Evolutionary conservation across 2,329 filamentous ascomycete species (phyloP).

Genomic region (Didymella keratinophila): DNA sequence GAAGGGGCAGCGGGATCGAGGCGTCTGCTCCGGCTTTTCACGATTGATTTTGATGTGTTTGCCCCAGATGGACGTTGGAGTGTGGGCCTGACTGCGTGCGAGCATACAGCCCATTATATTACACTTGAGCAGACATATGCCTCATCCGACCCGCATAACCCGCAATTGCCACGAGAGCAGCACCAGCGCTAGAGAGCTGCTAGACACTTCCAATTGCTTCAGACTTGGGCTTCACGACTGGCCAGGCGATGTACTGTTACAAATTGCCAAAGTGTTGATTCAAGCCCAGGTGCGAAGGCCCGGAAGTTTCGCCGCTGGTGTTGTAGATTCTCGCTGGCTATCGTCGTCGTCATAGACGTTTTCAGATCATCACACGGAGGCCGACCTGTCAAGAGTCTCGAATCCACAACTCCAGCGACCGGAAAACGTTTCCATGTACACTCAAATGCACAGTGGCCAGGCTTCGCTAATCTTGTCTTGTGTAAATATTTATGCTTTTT

Average conservation of each 20-base stretch:
- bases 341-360: conserved; percentile 41
- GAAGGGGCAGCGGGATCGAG: conserved; percentile 27
- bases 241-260: conserved; percentile 6
- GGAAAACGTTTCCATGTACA: conserved; percentile 18
- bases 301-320: conserved; percentile 27
- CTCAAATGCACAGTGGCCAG: background rate
- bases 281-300: conserved; percentile 1
- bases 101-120: background rate
- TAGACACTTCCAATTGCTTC: background rate
- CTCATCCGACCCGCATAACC: conserved; percentile 1
- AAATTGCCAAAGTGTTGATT: conserved; percentile 15
- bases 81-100: background rate
- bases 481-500: background rate
- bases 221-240: background rate
- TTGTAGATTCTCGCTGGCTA: conserved; percentile 26
- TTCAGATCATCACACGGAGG: conserved; percentile 27
- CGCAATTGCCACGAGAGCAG: conserved; percentile 8
- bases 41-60: conserved; percentile 17
- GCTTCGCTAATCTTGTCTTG: background rate
- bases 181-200: background rate
- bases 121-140: background rate
- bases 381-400: background rate
- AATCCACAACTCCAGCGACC: background rate
- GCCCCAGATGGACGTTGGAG: conserved; percentile 15
- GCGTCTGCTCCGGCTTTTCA: conserved; percentile 37